Conservation (phyloP, 306 rosid species). For the Heteromeles arbutifolia region DNA sequence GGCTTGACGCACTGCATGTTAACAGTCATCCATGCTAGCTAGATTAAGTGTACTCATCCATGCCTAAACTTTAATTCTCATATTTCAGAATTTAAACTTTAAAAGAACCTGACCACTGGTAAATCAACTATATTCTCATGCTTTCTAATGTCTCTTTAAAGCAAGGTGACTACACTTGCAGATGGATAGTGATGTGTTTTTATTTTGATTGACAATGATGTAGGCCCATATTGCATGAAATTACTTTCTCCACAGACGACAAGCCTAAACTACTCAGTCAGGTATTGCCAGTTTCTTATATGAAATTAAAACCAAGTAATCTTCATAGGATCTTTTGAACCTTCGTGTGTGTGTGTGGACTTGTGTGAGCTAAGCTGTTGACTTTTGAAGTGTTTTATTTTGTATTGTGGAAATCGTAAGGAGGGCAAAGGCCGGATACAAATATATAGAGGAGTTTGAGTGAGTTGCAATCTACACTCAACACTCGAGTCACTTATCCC, state of each 20-base stretch:
- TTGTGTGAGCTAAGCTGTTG: background rate
- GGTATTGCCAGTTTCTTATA: constrained; percentile 41
- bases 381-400: too few species aligned
- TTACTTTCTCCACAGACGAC: constrained; percentile 90
- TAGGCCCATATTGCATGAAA: constrained; percentile 94
- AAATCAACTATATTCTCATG: background rate
- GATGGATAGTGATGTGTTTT: background rate
- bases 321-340: background rate
- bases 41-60: background rate
- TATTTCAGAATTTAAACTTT: background rate
- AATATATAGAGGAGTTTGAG: too few species aligned
- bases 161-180: constrained; percentile 8
- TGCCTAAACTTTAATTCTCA: background rate
- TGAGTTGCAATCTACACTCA: too few species aligned
- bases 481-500: too few species aligned
- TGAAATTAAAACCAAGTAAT: background rate
- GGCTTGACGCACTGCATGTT: constrained; percentile 10
- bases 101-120: background rate
- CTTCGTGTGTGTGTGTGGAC: background rate
- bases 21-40: background rate
- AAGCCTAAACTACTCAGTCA: constrained; percentile 96
- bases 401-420: too few species aligned
- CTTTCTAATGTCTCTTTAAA: constrained; percentile 9
- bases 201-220: constrained; percentile 34
- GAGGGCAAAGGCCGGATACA: too few species aligned